Evolutionary conservation across 2,329 filamentous ascomycete genomes (phyloP), one percentile per base, ranked within the genome.

Genomic region (Drechslerella coelobrocha): DNA sequence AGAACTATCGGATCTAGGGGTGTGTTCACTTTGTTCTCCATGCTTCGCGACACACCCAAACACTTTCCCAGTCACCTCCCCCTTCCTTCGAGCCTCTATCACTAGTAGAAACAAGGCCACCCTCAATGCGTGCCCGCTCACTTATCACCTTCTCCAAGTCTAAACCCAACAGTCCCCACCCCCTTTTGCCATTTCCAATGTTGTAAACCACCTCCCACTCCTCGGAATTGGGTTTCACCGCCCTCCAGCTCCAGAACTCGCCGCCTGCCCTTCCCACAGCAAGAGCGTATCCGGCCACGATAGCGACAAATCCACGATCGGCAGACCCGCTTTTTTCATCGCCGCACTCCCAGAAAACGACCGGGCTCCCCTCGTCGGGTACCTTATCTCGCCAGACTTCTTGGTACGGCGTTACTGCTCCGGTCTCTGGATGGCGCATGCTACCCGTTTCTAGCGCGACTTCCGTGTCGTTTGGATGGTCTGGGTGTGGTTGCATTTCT

Each of bases 361-460:
- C 66, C 7, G 41, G 43, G 34, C 50, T 55, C 4, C 65, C 66
- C 7, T 19, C 31, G 19, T 72, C 66, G 10, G 75, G 63, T 17
- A 74, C 72, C 5, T 76, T 29, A 73, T 78, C 78, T 39, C 74
- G 69, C 78, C 78, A 79, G 14, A 76, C 73, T 62, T 79, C 78
- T 61, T 78, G 73, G 62, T 78, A 79, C 2, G 73, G 72, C 23
- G 74, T 74, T 21, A 76, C 66, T 2, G 68, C 47, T 1, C 78
- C 77, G 0, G 72, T 78, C 6, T 59, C 69, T 0, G 76, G 74
- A 66, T 78, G 73, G 1, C 69, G 52, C 72, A 76, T 77, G 1
- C 26, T 61, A 1, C 78, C 78, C 6, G 71, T 73, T 31, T 79
- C 78, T 29, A 79, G 48, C 12, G 76, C 73, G 26, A 75, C 72